A percentile compares a stretch with the other conserved stretches of the same genome.
Conservation (phyloP, 2,329 filamentous ascomycete species). For the Thielaviopsis euricoi region DNA sequence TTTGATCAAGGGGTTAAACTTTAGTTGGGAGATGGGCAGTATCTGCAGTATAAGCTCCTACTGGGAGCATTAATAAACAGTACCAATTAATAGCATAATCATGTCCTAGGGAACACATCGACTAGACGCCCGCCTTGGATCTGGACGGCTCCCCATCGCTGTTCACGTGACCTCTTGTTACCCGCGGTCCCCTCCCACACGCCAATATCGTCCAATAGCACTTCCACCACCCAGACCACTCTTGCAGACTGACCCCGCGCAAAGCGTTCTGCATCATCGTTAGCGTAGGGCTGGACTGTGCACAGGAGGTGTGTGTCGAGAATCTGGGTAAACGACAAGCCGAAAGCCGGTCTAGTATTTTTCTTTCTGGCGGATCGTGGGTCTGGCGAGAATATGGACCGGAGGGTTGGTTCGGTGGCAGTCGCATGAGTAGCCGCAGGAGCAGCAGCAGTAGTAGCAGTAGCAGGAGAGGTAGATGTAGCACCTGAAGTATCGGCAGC, state of each 20-base stretch:
- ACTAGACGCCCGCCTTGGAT: conserved; percentile 24
- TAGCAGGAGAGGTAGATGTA: background rate
- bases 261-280: conserved; percentile 23
- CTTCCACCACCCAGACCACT: conserved; percentile 30
- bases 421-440: conserved; percentile 1
- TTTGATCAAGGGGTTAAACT: background rate
- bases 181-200: conserved; percentile 21
- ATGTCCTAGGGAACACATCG: background rate
- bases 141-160: conserved; percentile 36
- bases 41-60: no score
- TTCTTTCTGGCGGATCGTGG: conserved; percentile 14
- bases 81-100: no score
- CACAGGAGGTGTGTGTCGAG: conserved; percentile 38
- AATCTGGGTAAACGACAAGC: conserved; percentile 36
- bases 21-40: no score
- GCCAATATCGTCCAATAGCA: conserved; percentile 33
- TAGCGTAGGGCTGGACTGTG: conserved; percentile 25
- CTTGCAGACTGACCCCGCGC: background rate
- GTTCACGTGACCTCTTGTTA: conserved; percentile 27
- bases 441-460: background rate
- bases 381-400: conserved; percentile 31
- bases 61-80: no score
- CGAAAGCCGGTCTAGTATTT: conserved; percentile 33
- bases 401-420: conserved; percentile 27
- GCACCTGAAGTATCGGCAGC: background rate